These are phyloP conservation scores for Limnomonas spitsbergensis DNA, from an alignment of 139 green algal genomes.

Conservation along the genomic window DNA sequence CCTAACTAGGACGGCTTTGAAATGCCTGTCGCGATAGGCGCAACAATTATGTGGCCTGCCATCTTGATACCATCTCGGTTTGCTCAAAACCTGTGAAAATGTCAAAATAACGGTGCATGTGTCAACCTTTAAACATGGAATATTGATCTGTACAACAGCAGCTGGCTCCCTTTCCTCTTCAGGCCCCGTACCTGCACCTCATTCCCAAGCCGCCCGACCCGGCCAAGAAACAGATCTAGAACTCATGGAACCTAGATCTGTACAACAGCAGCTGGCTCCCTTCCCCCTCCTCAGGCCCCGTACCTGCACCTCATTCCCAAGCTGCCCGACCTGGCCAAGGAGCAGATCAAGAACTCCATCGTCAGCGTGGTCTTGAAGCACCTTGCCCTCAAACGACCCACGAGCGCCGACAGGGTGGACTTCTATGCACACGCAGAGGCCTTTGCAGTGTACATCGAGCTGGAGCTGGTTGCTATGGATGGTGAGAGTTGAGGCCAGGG, in stretches of 20 bases:
- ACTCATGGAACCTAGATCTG: no score
- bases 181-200: not conserved
- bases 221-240: not conserved
- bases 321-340: not conserved
- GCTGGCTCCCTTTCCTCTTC: not conserved
- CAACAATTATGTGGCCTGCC: no score
- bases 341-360: constrained; percentile 1
- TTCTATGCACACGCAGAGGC: constrained; percentile 1
- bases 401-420: not conserved
- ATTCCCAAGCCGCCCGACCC: not conserved
- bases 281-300: not conserved
- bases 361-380: not conserved
- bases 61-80: no score
- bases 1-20: no score
- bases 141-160: not conserved
- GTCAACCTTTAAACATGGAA: no score
- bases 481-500: constrained; percentile 17
- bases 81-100: no score
- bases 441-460: constrained; percentile 2
- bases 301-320: not conserved
- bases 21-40: no score
- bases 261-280: not conserved
- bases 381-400: not conserved
- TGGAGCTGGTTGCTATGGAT: constrained; percentile 3
- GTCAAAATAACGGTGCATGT: no score